These are phyloP conservation scores for Trichoderma hamatum DNA, from an alignment of 2,329 filamentous ascomycete species.

Conservation along the genomic window DNA sequence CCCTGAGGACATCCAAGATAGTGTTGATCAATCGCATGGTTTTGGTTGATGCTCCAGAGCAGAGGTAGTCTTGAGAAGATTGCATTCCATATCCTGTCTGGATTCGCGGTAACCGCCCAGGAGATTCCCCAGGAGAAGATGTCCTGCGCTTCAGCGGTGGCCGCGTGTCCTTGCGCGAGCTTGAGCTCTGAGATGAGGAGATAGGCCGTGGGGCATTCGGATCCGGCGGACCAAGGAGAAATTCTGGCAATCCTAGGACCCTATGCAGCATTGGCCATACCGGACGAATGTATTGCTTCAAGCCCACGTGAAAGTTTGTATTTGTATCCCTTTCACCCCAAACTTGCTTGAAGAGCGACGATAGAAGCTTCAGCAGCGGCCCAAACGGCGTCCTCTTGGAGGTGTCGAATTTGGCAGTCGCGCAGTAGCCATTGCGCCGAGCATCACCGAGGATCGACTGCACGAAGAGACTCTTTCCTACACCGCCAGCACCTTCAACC, in stretches of 20 bases:
- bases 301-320: constrained; percentile 62
- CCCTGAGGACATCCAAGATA: constrained; percentile 80
- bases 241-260: constrained; percentile 67
- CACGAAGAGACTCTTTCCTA: constrained; percentile 68
- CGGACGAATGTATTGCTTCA: constrained; percentile 65
- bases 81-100: constrained; percentile 48
- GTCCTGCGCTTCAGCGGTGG: constrained; percentile 47
- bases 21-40: constrained; percentile 81
- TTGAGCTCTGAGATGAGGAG: constrained; percentile 42
- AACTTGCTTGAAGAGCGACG: constrained; percentile 67
- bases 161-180: constrained; percentile 39
- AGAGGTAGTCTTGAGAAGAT: constrained; percentile 62
- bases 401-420: constrained; percentile 67
- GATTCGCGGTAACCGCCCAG: constrained; percentile 41
- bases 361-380: constrained; percentile 65
- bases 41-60: constrained; percentile 61
- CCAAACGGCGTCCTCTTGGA: constrained; percentile 64
- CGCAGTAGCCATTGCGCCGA: constrained; percentile 64
- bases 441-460: constrained; percentile 65
- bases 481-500: constrained; percentile 62
- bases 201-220: constrained; percentile 40
- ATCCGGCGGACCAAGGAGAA: constrained; percentile 61
- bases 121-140: constrained; percentile 54
- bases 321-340: constrained; percentile 69
- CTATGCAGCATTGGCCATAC: constrained; percentile 67